Evolutionary conservation across 129 eudicot species (phyloP).

Genomic region (Heracleum sosnowskyi): DNA sequence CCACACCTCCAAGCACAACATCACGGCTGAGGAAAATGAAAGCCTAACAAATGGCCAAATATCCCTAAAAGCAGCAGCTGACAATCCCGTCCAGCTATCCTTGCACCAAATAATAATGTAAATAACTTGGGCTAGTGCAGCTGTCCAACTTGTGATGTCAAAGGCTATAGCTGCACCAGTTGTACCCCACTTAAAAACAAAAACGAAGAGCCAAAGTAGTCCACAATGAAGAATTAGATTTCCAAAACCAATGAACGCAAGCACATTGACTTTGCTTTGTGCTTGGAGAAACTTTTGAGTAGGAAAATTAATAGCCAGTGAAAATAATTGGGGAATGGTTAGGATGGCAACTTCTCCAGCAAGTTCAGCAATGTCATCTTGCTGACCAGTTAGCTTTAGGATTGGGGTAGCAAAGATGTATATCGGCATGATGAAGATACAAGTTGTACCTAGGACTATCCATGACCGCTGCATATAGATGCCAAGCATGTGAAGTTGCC

Average conservation of each 20-base stretch:
- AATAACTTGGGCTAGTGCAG: constrained; percentile 34
- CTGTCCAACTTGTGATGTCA: constrained; percentile 37
- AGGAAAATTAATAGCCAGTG: constrained; percentile 46
- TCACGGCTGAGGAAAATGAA: constrained; percentile 53
- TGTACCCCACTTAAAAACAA: constrained; percentile 43
- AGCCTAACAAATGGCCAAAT: constrained; percentile 64
- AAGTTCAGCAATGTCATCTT: constrained; percentile 37
- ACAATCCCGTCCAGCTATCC: constrained; percentile 59
- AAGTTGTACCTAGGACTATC: constrained; percentile 31
- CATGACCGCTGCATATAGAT: constrained; percentile 66
- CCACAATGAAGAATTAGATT: constrained; percentile 22
- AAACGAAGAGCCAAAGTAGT: constrained; percentile 37
- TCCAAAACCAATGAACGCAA: constrained; percentile 39
- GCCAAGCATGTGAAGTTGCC: constrained; percentile 51
- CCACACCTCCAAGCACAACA: constrained; percentile 67
- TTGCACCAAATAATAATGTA: constrained; percentile 54
- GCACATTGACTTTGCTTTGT: constrained; percentile 50
- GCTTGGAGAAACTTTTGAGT: constrained; percentile 62
- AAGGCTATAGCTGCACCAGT: constrained; percentile 45
- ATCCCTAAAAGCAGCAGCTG: constrained; percentile 38
- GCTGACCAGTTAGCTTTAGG: constrained; percentile 47
- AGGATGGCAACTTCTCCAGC: constrained; percentile 39
- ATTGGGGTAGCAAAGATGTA: constrained; percentile 54
- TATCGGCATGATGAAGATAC: constrained; percentile 34
- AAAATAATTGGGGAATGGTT: constrained; percentile 46